phyloP scores from a whole-genome alignment of 176 grass and related monocot genomes.

The Carex cristatella region DNA sequence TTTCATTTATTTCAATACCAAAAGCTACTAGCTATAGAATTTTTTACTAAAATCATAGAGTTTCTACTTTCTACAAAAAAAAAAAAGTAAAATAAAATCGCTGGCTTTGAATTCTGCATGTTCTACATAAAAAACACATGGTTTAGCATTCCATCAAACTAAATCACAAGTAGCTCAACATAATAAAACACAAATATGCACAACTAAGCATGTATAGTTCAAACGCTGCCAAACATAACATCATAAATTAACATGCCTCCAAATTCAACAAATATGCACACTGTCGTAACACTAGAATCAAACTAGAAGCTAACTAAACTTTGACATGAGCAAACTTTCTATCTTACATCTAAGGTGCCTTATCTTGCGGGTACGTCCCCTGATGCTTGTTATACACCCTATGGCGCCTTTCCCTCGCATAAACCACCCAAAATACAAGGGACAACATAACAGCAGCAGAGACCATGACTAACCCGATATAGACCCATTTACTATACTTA shows the following conservation, averaged over 20 bases:
- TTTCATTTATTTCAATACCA: too few species aligned
- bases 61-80: too few species aligned
- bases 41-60: neutral
- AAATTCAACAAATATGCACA: constrained; percentile 17
- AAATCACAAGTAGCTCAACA: neutral
- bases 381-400: constrained; percentile 53
- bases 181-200: neutral
- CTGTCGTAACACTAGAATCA: neutral
- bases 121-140: neutral
- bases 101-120: neutral
- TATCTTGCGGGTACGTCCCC: constrained; percentile 34
- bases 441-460: constrained; percentile 70
- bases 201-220: neutral
- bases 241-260: neutral
- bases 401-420: constrained; percentile 78
- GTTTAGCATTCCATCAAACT: neutral
- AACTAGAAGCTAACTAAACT: constrained; percentile 14
- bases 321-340: neutral
- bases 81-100: neutral
- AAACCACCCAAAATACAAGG: constrained; percentile 76
- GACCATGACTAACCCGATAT: constrained; percentile 69
- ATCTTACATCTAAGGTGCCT: constrained; percentile 12
- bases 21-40: neutral
- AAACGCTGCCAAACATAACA: neutral
- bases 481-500: constrained; percentile 68